A percentile compares a stretch with the other conserved stretches of the same genome.
These are phyloP conservation scores for Malus sieversii DNA, from an alignment of 306 rosid genomes.

Conservation along the genomic window DNA sequence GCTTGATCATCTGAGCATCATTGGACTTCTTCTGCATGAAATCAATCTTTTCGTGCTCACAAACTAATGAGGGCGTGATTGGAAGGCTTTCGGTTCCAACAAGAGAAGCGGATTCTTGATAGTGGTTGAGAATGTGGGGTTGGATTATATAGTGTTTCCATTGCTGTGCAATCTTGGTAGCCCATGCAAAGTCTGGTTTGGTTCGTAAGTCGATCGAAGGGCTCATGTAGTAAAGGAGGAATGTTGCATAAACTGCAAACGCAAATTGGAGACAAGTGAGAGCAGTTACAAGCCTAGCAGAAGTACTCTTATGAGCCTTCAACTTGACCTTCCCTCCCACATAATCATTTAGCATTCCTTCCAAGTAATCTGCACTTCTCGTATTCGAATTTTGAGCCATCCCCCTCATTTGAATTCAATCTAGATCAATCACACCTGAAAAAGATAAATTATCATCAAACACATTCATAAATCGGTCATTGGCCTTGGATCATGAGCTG, in stretches of 20 bases:
- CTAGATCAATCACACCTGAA: conserved; percentile 33
- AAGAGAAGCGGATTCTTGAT: conserved; percentile 55
- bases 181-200: conserved; percentile 76
- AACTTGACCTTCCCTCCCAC: conserved; percentile 50
- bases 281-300: conserved; percentile 52
- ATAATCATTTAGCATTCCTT: conserved; percentile 84
- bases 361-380: conserved; percentile 60
- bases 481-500: neutral
- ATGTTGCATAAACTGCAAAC: conserved; percentile 85
- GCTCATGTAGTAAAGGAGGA: conserved; percentile 77
- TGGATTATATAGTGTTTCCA: conserved; percentile 63
- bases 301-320: conserved; percentile 37
- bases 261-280: conserved; percentile 83
- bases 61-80: conserved; percentile 35
- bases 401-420: conserved; percentile 33
- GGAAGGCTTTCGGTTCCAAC: conserved; percentile 31
- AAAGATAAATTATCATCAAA: neutral
- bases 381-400: conserved; percentile 29
- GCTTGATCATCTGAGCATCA: conserved; percentile 71
- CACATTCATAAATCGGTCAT: conserved; percentile 1
- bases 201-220: conserved; percentile 69
- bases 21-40: conserved; percentile 84
- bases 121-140: conserved; percentile 55
- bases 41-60: conserved; percentile 79
- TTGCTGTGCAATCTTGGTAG: conserved; percentile 66